Conservation (phyloP, 2,329 filamentous ascomycete genomes). For the Colletotrichum sp. region DNA sequence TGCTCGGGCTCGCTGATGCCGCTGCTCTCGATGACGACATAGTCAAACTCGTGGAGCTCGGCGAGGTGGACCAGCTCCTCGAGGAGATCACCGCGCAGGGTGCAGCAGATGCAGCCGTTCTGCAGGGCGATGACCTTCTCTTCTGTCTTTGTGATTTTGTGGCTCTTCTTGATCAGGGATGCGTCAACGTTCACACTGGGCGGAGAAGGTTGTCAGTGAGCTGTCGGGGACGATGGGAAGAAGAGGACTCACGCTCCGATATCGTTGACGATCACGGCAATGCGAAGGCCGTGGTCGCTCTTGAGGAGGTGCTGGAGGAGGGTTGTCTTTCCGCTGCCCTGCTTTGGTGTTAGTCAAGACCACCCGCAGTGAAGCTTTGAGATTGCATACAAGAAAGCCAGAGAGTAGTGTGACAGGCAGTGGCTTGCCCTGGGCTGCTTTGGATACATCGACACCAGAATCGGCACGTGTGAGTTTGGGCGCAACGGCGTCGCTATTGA, state of each 20-base stretch:
- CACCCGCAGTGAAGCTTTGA: too few relatives aligned
- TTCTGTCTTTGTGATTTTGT: constrained; percentile 61
- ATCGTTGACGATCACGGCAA: constrained; percentile 77
- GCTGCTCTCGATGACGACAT: constrained; percentile 74
- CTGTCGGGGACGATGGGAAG: background rate
- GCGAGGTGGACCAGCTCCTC: constrained; percentile 71
- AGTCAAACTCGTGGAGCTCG: constrained; percentile 68
- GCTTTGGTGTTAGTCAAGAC: background rate
- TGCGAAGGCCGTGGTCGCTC: constrained; percentile 69
- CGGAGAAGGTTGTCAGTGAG: rapidly evolving
- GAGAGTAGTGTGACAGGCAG: constrained; percentile 66
- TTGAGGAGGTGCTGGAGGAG: constrained; percentile 72
- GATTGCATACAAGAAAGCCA: constrained; percentile 55
- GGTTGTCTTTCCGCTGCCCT: constrained; percentile 76
- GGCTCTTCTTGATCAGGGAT: constrained; percentile 59
- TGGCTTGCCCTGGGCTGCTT: constrained; percentile 21
- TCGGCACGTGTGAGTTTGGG: constrained; percentile 10
- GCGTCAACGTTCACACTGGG: constrained; percentile 68
- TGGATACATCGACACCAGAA: constrained; percentile 7
- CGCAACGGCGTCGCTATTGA: background rate
- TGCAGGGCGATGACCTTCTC: constrained; percentile 72
- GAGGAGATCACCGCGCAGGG: constrained; percentile 72
- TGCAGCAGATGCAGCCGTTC: constrained; percentile 81
- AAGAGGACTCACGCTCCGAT: constrained; percentile 58
- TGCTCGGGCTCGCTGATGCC: constrained; percentile 77